phyloP scores from a whole-genome alignment of 2,329 filamentous ascomycete species.

The Dactylellina haptotyla region DNA sequence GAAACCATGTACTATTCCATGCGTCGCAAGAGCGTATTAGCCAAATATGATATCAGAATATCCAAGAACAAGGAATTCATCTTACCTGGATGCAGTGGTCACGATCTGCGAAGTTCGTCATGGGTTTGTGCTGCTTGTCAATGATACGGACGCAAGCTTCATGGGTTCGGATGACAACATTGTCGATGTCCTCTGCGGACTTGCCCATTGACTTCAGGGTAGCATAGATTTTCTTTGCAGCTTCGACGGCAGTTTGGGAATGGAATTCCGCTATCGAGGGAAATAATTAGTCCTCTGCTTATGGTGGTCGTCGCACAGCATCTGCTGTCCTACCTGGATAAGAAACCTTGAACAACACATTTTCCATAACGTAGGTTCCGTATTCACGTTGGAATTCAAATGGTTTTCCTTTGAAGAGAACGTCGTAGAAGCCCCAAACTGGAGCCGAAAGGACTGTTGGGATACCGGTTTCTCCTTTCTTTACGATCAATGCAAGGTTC shows the following conservation, averaged over 20 bases:
- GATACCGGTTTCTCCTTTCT: constrained; percentile 82
- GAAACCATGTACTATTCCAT: constrained; percentile 83
- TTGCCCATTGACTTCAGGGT: constrained; percentile 86
- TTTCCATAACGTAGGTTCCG: constrained; percentile 99
- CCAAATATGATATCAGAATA: neutral
- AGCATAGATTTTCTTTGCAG: constrained; percentile 85
- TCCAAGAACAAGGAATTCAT: neutral
- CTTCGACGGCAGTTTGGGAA: constrained; percentile 97
- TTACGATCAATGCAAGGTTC: constrained; percentile 87
- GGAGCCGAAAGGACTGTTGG: constrained; percentile 92
- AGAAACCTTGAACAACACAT: constrained; percentile 99
- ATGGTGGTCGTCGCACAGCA: constrained; percentile 29
- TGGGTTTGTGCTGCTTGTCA: constrained; percentile 99
- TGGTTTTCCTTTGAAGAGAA: constrained; percentile 93
- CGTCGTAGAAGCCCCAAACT: constrained; percentile 98
- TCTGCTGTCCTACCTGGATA: constrained; percentile 76
- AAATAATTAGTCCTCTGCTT: constrained; percentile 2
- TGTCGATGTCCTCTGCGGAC: constrained; percentile 91
- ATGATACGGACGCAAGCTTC: constrained; percentile 99
- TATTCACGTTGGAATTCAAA: constrained; percentile 97
- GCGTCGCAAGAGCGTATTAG: neutral
- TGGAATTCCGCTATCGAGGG: constrained; percentile 81
- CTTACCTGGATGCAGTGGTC: constrained; percentile 93
- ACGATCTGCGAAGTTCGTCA: constrained; percentile 99
- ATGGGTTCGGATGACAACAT: constrained; percentile 92